Base-by-base conservation (phyloP, 306 rosid species). In the Quillaja saponaria region DNA sequence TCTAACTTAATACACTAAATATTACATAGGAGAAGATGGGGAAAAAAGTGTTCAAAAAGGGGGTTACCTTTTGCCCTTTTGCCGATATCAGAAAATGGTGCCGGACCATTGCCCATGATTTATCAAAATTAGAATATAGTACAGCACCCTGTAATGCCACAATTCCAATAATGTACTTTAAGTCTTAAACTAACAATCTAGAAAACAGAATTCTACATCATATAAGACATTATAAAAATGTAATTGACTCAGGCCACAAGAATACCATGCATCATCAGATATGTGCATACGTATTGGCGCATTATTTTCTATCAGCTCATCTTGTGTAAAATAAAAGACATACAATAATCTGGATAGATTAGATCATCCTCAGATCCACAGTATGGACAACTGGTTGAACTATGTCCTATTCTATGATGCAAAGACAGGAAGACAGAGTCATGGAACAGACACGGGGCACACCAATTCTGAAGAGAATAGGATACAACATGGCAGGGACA, bases 41-140 rank as follows among this genome's bases (percentile, higher is more conserved):
- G 7, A 6, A 31, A 12, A 52, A 61, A 37, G 45, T 49, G 2
- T 34, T 37, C 33, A 52, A 8, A 28, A n/a, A 41, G 14, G 46
- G 34, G 45, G 34, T 66, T 82, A 91, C 97, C 96, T 84, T 68
- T 91, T 52, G 91, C 96, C 56, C 79, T 85, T 77, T 84, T 88
- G 49, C 97, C 97, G 60, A 86, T 82, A 28, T 88, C 96, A 10
- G 88, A 84, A 82, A 84, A 91, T n/a, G 92, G 85, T 1, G 96
- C 92, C 13, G 96, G 96, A 77, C 90, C 64, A 71, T 76, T 76
- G 42, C 82, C 90, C 97, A 91, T 91, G 40, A 17, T 73, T 83
- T 63, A 50, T 61, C 73, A 71, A 71, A 53, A 55, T 19, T 45
- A 78, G 17, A 75, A 52, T 64, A 60, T 8, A 17, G 50, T 34